Evolutionary conservation across 352 stramenopile genomes (phyloP), one percentile per base, ranked within the genome.

Genomic region (Pythium insidiosum): DNA sequence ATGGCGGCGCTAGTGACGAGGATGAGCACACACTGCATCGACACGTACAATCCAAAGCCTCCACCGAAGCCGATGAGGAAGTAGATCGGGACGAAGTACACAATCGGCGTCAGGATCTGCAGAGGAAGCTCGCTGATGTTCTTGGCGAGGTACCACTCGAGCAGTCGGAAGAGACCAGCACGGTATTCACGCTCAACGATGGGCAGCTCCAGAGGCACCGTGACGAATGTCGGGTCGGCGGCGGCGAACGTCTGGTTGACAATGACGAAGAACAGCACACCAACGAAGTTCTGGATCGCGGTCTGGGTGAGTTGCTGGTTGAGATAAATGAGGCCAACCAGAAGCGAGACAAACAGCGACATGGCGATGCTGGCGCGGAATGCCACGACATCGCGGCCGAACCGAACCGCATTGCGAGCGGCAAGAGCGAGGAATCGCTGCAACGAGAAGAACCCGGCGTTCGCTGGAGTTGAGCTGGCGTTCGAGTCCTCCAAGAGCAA

Each of bases 251-350:
- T 76, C 24, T 73, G 55, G 38, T 71, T 77, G 16, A 70, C 43
- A 4, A 62, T 47, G 9, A 78, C 38, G 19, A 69, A 66, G 43
- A 76, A 82, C 33, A 80, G 60, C 0, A 46, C 61, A 10, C 68
- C 61, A 0, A 56, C 41, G 38, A 73, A 80, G 36, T 63, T 62
- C 28, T 81, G 66, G 19, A 81, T 64, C 7, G 38, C 61, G 0
- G 26, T 61, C 24, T 81, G 68, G 24, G 37, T 37, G 2, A 75
- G 19, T 6, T 68, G 38, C 10, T 82, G 47, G 37, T 75, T 53
- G n/a, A 74, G 26, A 50, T 67, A 82, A 28, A 84, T 61, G 0
- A 84, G 43, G 0, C 63, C 66, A 18, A 75, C 45, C 15, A 82
- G 39, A 7, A 70, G 16, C 0, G 58, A 40, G 26, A 78, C 57